Percentiles rank a stretch among this genome's conserved stretches.
Conservation (phyloP, 768 basidiomycete genomes). For the Amanita exitialis region DNA sequence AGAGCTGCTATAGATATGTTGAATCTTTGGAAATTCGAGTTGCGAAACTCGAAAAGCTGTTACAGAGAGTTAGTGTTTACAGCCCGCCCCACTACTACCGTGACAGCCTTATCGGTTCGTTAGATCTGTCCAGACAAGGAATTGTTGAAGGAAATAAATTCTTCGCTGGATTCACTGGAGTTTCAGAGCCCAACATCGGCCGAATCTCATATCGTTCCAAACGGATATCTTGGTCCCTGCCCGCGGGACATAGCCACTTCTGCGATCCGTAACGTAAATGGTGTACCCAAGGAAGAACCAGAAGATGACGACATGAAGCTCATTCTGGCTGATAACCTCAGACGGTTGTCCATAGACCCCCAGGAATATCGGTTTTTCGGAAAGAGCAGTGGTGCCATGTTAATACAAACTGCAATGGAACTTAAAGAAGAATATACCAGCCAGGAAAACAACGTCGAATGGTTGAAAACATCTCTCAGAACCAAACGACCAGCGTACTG, state of each 20-base stretch:
- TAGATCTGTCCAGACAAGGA: conserved; percentile 61
- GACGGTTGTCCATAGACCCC: conserved; percentile 21
- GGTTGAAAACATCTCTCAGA: conserved; percentile 7
- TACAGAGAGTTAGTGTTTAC: conserved; percentile 24
- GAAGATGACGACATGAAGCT: conserved; percentile 27
- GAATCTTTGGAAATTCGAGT: conserved; percentile 51
- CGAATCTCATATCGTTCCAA: background rate
- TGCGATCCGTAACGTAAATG: conserved; percentile 21
- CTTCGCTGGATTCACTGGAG: conserved; percentile 17
- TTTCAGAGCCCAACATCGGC: conserved; percentile 14
- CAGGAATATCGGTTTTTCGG: conserved; percentile 39
- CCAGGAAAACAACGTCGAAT: conserved; percentile 12
- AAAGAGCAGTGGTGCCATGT: conserved; percentile 45
- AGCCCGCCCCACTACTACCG: background rate
- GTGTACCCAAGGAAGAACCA: conserved; percentile 13
- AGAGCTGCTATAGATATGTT: conserved; percentile 32
- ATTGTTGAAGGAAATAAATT: conserved; percentile 45
- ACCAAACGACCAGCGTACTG: conserved; percentile 27
- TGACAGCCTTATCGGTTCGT: background rate
- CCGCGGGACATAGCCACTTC: conserved; percentile 21
- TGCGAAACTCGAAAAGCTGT: conserved; percentile 52
- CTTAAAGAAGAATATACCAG: conserved; percentile 49
- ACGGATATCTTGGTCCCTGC: background rate
- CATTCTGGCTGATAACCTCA: conserved; percentile 26
- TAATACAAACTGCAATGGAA: conserved; percentile 44